phyloP scores from a whole-genome alignment of 805 yeast genomes.

The Candida khao-thaluensis region DNA sequence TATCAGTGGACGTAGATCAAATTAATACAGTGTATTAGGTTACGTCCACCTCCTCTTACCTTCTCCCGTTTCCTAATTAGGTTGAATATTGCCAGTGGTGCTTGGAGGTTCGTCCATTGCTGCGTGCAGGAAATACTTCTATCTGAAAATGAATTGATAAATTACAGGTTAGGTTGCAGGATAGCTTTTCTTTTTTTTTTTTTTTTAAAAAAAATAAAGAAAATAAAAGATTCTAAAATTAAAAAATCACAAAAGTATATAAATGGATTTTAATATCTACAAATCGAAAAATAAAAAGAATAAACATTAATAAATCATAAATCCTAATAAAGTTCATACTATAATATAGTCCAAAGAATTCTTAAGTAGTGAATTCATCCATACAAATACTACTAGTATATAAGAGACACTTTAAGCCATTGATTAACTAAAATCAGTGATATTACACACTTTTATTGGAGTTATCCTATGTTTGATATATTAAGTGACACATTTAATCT shows the following conservation, averaged over 20 bases:
- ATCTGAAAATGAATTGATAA: too few species aligned
- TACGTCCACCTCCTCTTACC: background rate
- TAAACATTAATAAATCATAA: background rate
- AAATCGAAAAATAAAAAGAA: background rate
- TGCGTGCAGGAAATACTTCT: conserved; percentile 1
- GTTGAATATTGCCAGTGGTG: background rate
- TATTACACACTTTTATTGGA: background rate
- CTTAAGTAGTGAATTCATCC: background rate
- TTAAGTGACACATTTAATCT: conserved; percentile 16
- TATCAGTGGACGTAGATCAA: background rate
- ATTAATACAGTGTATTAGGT: background rate
- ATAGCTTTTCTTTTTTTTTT: background rate
- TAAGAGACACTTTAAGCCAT: too few species aligned
- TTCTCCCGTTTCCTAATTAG: conserved; percentile 3
- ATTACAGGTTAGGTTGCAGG: conserved; percentile 6
- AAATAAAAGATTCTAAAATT: conserved; percentile 7
- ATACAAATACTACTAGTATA: background rate
- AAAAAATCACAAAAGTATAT: conserved; percentile 7
- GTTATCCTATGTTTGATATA: conserved; percentile 14
- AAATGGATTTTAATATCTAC: conserved; percentile 6
- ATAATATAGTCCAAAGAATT: too few species aligned
- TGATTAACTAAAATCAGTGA: too few species aligned
- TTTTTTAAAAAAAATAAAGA: conserved; percentile 2
- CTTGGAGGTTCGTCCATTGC: conserved; percentile 4
- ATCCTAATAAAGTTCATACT: too few species aligned